Base-by-base conservation (phyloP, 257 asterid species). In the Jasminum sambac region DNA sequence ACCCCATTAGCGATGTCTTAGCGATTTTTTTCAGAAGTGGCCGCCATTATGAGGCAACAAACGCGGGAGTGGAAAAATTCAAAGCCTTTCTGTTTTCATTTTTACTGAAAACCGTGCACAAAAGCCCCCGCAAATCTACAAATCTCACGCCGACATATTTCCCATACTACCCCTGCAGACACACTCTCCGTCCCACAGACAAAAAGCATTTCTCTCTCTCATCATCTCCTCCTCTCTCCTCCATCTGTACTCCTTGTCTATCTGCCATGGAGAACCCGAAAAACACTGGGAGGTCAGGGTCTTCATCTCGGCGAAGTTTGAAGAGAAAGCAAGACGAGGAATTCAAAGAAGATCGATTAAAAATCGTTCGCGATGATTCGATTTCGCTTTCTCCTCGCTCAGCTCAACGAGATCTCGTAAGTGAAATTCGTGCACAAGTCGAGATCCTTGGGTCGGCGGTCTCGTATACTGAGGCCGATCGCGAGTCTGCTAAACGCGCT, bases 241-340 rank as follows among this genome's bases (percentile, higher is more conserved):
- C 7, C 8, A 55, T 55, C 62, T 55, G 34, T 55, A n/a, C 62
- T 55, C 30, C 16, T 30, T 2, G 14, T 21, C 78, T 66, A 63
- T 23, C 78, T 62, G 74, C 55, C 71, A 95, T 95, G 99, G 98
- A 86, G 85, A 87, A 76, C 84, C 91, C 81, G 78, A 81, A 77
- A 68, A 88, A 74, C 84, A 77, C 88, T 48, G 84, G 84, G 50
- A 80, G 88, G 75, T 73, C 90, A 5, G 16, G 75, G 5, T 74
- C 87, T 11, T 69, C 82, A 12, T 77, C 85, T 24, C 74, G 95
- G 77, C 74, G 95, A 74, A 91, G 99, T 79, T 85, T 91, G 84
- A 95, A 88, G 87, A 76, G 99, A 57, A 95, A 95, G 72, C 85
- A 84, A 0, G 91, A 84, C 66, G 90, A 84, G 57, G 95, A 79